Evolutionary conservation across 1,284 basidiomycete species (phyloP).

Genomic region (Gymnopus androsaceus): DNA sequence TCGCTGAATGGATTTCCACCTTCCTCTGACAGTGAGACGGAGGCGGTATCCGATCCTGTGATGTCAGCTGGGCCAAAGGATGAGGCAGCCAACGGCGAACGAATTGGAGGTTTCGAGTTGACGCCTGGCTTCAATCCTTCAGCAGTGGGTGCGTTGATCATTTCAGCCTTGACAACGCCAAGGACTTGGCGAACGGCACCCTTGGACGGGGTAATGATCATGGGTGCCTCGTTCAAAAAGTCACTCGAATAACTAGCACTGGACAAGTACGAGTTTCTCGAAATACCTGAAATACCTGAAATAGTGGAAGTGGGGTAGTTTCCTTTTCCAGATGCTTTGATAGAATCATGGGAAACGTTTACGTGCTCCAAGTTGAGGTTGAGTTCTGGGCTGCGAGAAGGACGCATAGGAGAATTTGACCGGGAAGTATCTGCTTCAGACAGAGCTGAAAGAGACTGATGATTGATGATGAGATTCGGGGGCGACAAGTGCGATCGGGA

Average conservation of each 20-base stretch:
- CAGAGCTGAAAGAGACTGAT: constrained; percentile 18
- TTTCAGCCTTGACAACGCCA: constrained; percentile 75
- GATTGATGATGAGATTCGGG: constrained; percentile 42
- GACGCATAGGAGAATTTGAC: constrained; percentile 55
- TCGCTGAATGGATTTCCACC: constrained; percentile 67
- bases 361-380: constrained; percentile 64
- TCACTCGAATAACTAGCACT: constrained; percentile 75
- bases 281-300: constrained; percentile 54
- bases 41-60: constrained; percentile 52
- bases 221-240: constrained; percentile 75
- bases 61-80: constrained; percentile 75
- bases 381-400: constrained; percentile 61
- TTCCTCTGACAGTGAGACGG: constrained; percentile 33
- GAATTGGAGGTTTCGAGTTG: constrained; percentile 45
- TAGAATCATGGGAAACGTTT: constrained; percentile 57
- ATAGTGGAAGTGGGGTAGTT: constrained; percentile 52
- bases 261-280: constrained; percentile 71
- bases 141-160: constrained; percentile 59
- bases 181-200: constrained; percentile 69
- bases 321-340: constrained; percentile 37
- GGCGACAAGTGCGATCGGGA: constrained; percentile 79
- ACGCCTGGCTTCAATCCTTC: constrained; percentile 43
- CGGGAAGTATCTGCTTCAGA: constrained; percentile 31
- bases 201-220: constrained; percentile 72
- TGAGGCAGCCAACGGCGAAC: constrained; percentile 68